Evolutionary conservation across 2,329 filamentous ascomycete genomes (phyloP), one percentile per base, ranked within the genome.

Genomic region (Trichoderma asperellum): DNA sequence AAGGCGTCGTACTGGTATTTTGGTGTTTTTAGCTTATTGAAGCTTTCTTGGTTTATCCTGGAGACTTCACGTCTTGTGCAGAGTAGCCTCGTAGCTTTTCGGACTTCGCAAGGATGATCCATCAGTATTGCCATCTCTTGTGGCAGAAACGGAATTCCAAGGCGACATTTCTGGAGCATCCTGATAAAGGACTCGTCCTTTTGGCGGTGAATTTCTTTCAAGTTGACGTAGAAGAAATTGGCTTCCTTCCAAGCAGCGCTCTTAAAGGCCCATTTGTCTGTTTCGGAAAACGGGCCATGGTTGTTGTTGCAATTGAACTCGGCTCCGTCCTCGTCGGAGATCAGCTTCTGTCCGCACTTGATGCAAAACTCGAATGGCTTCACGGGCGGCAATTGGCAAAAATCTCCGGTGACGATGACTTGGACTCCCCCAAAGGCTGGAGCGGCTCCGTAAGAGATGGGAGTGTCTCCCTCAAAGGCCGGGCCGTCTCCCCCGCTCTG

Each of bases 251-350:
- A 91, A 0, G 83, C 83, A 1, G 76, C 66, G 71, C 86, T 88
- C 29, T 81, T 79, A 73, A 91, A 91, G 0, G 88, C 88, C 85
- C 87, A 91, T 72, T 88, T 88, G 14, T 90, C 83, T n/a, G 76
- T 77, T 35, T 87, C 83, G 4, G 16, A 3, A 24, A 69, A 69
- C 0, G 67, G 67, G 2, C 67, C 67, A 12, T 69, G 67, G 4
- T 27, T 37, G 12, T 29, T 34, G 18, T 29, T 12, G 37, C 67
- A 69, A 35, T 69, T 65, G 67, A 69, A 65, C 27, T 65, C 52
- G 21, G 40, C 47, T 29, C 11, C 59, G 27, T 58, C 67, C 5
- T 64, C 21, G 60, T 57, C 49, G 73, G 70, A 66, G 81, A 62
- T 43, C 59, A 71, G 73, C 8, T 35, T 16, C 5, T 18, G 1